phyloP scores from a whole-genome alignment of 495 filamentous ascomycete species.

The Podospora appendiculata region DNA sequence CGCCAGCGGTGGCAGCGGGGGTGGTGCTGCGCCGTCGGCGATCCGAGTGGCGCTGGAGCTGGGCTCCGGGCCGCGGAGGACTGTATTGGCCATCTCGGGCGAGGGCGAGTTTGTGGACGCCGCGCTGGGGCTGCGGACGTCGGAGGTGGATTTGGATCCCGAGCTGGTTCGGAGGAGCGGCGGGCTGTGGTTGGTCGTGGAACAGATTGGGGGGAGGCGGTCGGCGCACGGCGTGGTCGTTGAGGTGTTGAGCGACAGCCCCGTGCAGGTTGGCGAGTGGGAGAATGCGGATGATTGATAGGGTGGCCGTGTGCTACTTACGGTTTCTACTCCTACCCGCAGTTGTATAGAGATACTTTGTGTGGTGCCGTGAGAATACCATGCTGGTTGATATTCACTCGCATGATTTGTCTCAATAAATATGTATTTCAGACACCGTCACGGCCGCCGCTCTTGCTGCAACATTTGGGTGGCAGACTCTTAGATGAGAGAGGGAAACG shows the following conservation, averaged over 20 bases:
- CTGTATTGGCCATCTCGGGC: slow-evolving; percentile 48
- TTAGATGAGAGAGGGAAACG: too few relatives aligned
- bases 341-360: too few relatives aligned
- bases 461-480: too few relatives aligned
- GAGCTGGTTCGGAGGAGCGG: slow-evolving; percentile 30
- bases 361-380: too few relatives aligned
- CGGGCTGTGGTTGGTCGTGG: slow-evolving; percentile 73
- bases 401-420: too few relatives aligned
- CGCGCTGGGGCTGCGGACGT: slow-evolving; percentile 57
- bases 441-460: too few relatives aligned
- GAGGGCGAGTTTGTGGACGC: slow-evolving; percentile 62
- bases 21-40: slow-evolving; percentile 23
- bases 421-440: too few relatives aligned
- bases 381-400: too few relatives aligned
- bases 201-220: slow-evolving; percentile 43
- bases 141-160: slow-evolving; percentile 64
- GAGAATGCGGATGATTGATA: slow-evolving; percentile 32
- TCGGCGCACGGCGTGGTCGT: slow-evolving; percentile 50
- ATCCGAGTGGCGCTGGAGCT: slow-evolving; percentile 58
- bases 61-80: slow-evolving; percentile 56
- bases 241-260: slow-evolving; percentile 61
- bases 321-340: too few relatives aligned
- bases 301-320: background rate
- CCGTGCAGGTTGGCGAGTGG: slow-evolving; percentile 52
- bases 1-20: background rate